Evolutionary conservation across 1,139 yeast species (phyloP), one percentile per base, ranked within the genome.

Genomic region (Pichia norvegensis): DNA sequence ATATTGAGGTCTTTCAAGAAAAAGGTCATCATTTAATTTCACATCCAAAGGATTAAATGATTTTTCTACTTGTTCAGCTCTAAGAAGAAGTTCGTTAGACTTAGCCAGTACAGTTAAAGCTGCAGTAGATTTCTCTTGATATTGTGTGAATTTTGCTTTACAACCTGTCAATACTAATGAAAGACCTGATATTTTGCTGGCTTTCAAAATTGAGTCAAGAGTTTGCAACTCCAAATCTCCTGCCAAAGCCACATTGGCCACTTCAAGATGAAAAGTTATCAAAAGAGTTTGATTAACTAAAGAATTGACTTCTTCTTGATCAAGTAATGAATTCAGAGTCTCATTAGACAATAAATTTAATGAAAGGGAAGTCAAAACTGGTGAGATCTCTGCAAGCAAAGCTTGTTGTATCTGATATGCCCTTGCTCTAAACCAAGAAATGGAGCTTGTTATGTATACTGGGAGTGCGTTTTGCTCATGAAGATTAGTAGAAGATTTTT

Each of bases 141-240:
- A 85, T 62, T 85, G 86, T 4, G 98, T 90, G 61, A 94, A 73
- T 60, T 82, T 85, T 6, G 95, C 97, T 55, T 81, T 79, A 42
- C 92, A 86, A 53, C 98, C 98, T 1, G 97, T 83, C 42, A 90
- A 66, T 1, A 82, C 74, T 51, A 83, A 74, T 38, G 73, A 68
- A 42, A 94, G 70, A 1, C 78, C 76, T 0, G 95, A 79, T 11
- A 79, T 57, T 25, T 70, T 70, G 47, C 72, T 74, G 27, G 76
- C 94, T 63, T 69, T 73, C 13, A 64, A 66, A 56, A 76, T 72
- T 29, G 72, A 70, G 10, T 76, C 78, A 40, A 73, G 63, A 1
- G 78, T 73, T 44, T 72, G 70, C 61, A 74, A 79, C 60, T 76
- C 90, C 36, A 78, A 74, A 53, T 69, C 81, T 54, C 78, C 79